Evolutionary conservation across 352 stramenopile genomes (phyloP).

Genomic region (Globisporangium nagaii): DNA sequence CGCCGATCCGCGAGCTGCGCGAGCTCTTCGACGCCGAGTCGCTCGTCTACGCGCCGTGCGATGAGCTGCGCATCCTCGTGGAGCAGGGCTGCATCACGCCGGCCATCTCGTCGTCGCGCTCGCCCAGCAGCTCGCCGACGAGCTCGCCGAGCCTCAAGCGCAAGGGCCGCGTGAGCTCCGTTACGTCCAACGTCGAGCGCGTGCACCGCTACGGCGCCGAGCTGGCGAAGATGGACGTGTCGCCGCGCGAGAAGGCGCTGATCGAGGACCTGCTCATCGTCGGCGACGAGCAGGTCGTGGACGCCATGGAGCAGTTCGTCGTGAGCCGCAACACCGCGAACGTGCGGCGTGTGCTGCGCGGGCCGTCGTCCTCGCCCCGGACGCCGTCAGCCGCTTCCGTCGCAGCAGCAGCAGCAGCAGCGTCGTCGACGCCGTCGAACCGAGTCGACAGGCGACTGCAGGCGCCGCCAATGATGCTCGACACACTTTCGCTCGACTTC

Average conservation of each 20-base stretch:
- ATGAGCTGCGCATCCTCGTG: constrained; percentile 63
- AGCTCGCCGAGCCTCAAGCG: constrained; percentile 64
- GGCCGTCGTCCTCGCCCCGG: constrained; percentile 14
- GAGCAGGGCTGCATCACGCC: constrained; percentile 72
- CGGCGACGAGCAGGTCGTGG: constrained; percentile 67
- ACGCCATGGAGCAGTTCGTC: constrained; percentile 77
- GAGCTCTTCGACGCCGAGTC: constrained; percentile 54
- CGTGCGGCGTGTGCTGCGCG: constrained; percentile 43
- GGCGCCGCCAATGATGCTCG: constrained; percentile 15
- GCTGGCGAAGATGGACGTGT: constrained; percentile 67
- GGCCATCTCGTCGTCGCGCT: constrained; percentile 17
- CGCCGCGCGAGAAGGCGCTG: constrained; percentile 44
- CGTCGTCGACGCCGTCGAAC: background rate
- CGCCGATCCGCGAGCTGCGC: constrained; percentile 27
- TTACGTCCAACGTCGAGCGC: constrained; percentile 62
- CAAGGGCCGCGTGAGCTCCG: constrained; percentile 61
- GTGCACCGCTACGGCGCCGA: constrained; percentile 62
- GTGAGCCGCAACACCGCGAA: constrained; percentile 44
- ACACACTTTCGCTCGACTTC: constrained; percentile 51
- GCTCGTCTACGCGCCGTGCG: constrained; percentile 66
- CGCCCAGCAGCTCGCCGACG: constrained; percentile 16
- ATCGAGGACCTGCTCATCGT: constrained; percentile 70
- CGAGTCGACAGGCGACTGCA: background rate
- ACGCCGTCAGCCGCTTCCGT: no score
- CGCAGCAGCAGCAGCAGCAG: no score